Conservation (phyloP, 2,329 filamentous ascomycete species). For the Nigrospora sphaerica region DNA sequence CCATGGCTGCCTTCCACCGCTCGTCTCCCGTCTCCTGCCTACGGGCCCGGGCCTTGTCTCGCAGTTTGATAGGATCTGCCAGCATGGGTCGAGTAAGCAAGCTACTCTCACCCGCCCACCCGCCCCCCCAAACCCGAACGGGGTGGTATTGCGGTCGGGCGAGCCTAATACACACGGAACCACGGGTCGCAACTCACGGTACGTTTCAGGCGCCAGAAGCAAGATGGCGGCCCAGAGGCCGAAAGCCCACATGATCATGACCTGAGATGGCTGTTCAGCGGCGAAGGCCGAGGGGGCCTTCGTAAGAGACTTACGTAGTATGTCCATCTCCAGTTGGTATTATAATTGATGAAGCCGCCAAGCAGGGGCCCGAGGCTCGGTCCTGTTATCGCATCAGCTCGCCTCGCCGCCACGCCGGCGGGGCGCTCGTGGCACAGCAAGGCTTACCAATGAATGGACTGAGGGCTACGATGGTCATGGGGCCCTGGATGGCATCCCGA, state of each 20-base stretch:
- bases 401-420: background rate
- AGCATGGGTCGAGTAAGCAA: background rate
- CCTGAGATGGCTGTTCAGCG: constrained; percentile 6
- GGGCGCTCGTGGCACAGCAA: background rate
- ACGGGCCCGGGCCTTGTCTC: constrained; percentile 61
- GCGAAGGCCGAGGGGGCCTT: background rate
- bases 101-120: too few relatives aligned
- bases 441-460: constrained; percentile 48
- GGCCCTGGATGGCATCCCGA: constrained; percentile 60
- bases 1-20: constrained; percentile 69
- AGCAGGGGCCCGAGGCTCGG: constrained; percentile 52
- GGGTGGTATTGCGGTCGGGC: too few relatives aligned
- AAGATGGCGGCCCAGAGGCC: constrained; percentile 56
- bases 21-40: constrained; percentile 73
- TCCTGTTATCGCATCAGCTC: constrained; percentile 23
- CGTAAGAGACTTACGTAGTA: constrained; percentile 50
- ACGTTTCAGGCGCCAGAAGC: constrained; percentile 80
- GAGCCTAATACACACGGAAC: too few relatives aligned
- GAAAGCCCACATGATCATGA: constrained; percentile 76
- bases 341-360: constrained; percentile 78
- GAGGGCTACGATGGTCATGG: constrained; percentile 76
- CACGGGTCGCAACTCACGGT: constrained; percentile 40
- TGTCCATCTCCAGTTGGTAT: constrained; percentile 70
- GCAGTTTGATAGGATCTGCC: constrained; percentile 59
- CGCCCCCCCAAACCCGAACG: too few relatives aligned